Evolutionary conservation across 352 stramenopile genomes (phyloP), one percentile per base, ranked within the genome.

Genomic region (Phytopythium boreale): DNA sequence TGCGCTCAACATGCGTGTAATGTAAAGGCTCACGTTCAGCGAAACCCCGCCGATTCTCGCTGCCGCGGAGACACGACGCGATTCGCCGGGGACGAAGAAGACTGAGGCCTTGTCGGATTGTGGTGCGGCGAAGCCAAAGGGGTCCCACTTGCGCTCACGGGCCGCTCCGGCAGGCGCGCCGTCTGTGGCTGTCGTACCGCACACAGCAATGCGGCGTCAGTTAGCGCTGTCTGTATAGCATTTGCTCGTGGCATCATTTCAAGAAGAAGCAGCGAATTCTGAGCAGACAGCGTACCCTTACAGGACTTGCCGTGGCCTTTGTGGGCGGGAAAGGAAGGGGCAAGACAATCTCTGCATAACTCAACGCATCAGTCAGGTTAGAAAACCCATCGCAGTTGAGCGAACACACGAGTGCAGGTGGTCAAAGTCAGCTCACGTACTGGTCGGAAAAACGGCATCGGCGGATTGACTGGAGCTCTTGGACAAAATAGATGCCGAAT

Each of bases 91-190:
- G 34, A 47, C 17, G 80, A 77, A 20, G 77, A 88, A 6, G 80
- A 88, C 52, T 87, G 80, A 11, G 80, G 80, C 43, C 80, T 66
- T 36, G 64, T 61, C 20, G 79, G 79, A 8, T 65, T 63, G 6
- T 62, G 65, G 8, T 37, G 44, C 14, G 19, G 6, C 17, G 15
- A 49, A 9, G 43, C 10, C 15, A 27, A 63, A n/a, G 53, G 6
- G 50, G 19, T 39, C 17, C 22, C 67, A 56, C 19, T 61, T 56
- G 19, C 29, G n/a, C 9, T 66, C n/a, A 60, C 37, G 50, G 10
- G 36, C 47, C 36, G 50, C 56, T 4, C 41, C 50, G 51, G 53
- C 17, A 15, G 61, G 46, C 36, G 62, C 15, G 14, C 10, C 9
- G 12, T 57, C 50, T 39, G 27, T 39, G 34, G 22, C 34, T 34